Percentiles rank a stretch among this genome's conserved stretches.
phyloP scores from a whole-genome alignment of 441 rosid genomes.

The Arabidopsis lyrata region DNA sequence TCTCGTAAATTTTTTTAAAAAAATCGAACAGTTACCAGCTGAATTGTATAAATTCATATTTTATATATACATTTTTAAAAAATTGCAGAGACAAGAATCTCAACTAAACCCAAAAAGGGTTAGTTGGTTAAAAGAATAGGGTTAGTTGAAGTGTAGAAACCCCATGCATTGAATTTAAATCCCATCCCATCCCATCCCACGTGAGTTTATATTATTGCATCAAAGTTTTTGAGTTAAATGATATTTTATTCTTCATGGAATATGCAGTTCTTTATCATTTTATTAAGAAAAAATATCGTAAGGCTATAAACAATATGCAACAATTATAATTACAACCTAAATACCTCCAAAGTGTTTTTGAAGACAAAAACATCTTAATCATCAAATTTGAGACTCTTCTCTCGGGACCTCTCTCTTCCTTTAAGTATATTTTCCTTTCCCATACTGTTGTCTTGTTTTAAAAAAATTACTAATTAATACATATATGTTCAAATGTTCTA shows the following conservation, averaged over 20 bases:
- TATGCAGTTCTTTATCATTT: conserved; percentile 4
- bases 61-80: not conserved
- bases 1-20: not conserved
- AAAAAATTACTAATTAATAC: not conserved
- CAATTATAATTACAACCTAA: not conserved
- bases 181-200: conserved; percentile 17
- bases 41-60: not conserved
- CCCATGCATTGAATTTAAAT: conserved; percentile 28
- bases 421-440: not conserved
- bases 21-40: not conserved
- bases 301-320: not conserved
- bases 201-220: conserved; percentile 24
- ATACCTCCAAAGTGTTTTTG: conserved; percentile 15
- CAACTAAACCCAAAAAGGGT: conserved; percentile 32
- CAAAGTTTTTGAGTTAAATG: not conserved
- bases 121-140: conserved; percentile 31
- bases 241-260: too few relatives aligned
- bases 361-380: conserved; percentile 12
- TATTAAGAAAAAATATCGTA: not conserved
- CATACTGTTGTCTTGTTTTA: conserved; percentile 17
- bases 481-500: not conserved
- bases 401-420: not conserved
- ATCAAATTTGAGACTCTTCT: conserved; percentile 32
- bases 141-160: conserved; percentile 39
- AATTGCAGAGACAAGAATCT: not conserved